Evolutionary conservation across 1,284 basidiomycete species (phyloP).

Genomic region (Marasmius sp.): DNA sequence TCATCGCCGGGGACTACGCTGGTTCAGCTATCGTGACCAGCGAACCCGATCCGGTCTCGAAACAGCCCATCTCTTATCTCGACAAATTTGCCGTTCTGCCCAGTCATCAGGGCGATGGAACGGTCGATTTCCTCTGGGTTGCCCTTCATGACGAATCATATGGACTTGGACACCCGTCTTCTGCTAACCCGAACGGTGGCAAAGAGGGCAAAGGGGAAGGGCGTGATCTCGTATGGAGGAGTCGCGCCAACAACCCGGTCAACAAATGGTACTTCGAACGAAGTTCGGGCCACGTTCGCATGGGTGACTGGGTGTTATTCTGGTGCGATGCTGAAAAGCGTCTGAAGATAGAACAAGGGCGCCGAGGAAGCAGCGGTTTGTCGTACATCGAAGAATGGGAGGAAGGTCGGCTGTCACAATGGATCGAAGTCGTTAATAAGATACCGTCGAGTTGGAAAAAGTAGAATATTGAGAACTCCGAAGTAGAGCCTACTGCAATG

Average conservation of each 20-base stretch:
- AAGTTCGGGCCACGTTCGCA: conserved; percentile 85
- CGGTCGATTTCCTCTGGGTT: conserved; percentile 99
- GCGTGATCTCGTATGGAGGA: conserved; percentile 95
- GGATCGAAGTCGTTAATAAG: conserved; percentile 73
- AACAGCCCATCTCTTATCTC: conserved; percentile 80
- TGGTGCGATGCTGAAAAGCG: conserved; percentile 97
- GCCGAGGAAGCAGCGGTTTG: conserved; percentile 58
- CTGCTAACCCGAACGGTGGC: conserved; percentile 94
- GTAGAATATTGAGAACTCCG: not conserved
- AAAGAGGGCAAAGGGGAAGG: conserved; percentile 87
- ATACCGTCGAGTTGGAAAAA: conserved; percentile 84
- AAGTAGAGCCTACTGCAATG: not conserved
- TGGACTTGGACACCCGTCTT: conserved; percentile 90
- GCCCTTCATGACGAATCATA: conserved; percentile 98
- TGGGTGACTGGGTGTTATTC: conserved; percentile 90
- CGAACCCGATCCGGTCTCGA: conserved; percentile 51
- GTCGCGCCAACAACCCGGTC: conserved; percentile 89
- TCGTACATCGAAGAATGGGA: conserved; percentile 85
- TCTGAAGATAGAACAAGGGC: conserved; percentile 64
- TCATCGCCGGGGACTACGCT: conserved; percentile 94
- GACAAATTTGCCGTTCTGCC: conserved; percentile 99
- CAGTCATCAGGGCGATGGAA: conserved; percentile 94
- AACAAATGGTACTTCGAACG: conserved; percentile 99
- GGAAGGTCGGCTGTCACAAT: conserved; percentile 69
- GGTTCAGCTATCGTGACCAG: conserved; percentile 95